phyloP scores from a whole-genome alignment of 495 filamentous ascomycete genomes.

The Hypoxylon perforatum region DNA sequence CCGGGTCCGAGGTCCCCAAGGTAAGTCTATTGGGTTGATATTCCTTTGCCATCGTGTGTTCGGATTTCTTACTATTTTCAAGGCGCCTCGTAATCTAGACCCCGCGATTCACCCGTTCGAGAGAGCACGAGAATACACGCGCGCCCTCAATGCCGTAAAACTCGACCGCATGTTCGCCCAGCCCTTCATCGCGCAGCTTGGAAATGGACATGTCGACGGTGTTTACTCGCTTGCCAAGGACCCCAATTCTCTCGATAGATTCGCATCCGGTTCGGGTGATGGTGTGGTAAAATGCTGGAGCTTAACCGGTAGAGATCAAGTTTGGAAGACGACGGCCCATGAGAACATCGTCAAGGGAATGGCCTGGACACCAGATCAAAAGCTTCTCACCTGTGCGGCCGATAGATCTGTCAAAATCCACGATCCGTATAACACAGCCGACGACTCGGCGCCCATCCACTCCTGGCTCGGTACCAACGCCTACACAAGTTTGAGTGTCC shows the following conservation, averaged over 20 bases:
- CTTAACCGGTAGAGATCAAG: conserved; percentile 78
- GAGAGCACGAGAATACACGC: conserved; percentile 89
- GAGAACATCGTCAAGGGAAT: conserved; percentile 88
- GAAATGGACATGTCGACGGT: conserved; percentile 92
- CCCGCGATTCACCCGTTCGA: conserved; percentile 95
- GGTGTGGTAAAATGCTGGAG: conserved; percentile 96
- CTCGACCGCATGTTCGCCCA: conserved; percentile 95
- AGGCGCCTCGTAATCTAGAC: conserved; percentile 83
- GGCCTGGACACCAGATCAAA: conserved; percentile 84
- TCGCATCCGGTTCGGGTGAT: conserved; percentile 85
- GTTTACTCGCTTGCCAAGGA: conserved; percentile 82
- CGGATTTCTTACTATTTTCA: conserved; percentile 22
- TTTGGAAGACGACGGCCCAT: conserved; percentile 79
- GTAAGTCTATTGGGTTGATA: conserved; percentile 43
- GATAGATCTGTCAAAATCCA: conserved; percentile 90
- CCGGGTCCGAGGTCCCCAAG: conserved; percentile 77
- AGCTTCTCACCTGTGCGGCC: conserved; percentile 88
- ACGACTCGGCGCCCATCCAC: conserved; percentile 71
- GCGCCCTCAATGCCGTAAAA: conserved; percentile 83
- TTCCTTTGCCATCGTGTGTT: conserved; percentile 1
- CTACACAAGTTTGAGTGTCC: conserved; percentile 87
- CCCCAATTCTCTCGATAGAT: conserved; percentile 71
- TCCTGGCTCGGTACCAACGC: conserved; percentile 85
- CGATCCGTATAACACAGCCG: conserved; percentile 82
- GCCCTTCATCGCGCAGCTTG: conserved; percentile 89